Evolutionary conservation across 768 basidiomycete species (phyloP).

Genomic region (Tylopilus subfusipes): DNA sequence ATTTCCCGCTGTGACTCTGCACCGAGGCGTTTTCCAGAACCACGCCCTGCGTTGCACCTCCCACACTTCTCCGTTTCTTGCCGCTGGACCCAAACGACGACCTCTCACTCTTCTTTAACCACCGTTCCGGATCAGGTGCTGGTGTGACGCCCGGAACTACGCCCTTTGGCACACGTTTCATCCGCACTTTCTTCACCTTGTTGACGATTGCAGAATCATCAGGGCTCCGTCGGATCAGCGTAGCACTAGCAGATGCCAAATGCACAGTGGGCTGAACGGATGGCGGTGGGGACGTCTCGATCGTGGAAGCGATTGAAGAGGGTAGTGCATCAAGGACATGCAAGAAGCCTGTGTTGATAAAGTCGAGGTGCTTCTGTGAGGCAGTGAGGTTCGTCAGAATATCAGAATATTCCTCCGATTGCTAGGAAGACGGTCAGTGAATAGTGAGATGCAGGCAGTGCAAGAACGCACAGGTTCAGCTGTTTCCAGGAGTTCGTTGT

Average conservation of each 20-base stretch:
- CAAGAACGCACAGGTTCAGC: constrained; percentile 63
- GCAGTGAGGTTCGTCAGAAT: constrained; percentile 83
- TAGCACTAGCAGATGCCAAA: constrained; percentile 24
- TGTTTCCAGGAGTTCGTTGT: constrained; percentile 76
- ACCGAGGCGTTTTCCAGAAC: constrained; percentile 26
- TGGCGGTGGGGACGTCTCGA: constrained; percentile 66
- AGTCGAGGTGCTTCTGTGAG: constrained; percentile 78
- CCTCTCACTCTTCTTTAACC: constrained; percentile 84
- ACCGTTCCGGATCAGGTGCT: constrained; percentile 80
- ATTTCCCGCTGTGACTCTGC: constrained; percentile 32
- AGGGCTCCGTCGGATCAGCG: constrained; percentile 24
- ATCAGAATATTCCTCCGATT: constrained; percentile 85
- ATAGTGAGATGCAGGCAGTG: constrained; percentile 5
- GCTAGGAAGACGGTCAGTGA: constrained; percentile 38
- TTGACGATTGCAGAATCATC: constrained; percentile 35
- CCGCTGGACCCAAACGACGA: constrained; percentile 50
- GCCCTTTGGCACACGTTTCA: constrained; percentile 69
- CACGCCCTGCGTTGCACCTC: constrained; percentile 69
- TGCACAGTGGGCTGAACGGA: constrained; percentile 34
- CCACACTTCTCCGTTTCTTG: constrained; percentile 51
- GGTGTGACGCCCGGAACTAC: constrained; percentile 77
- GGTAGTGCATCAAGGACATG: constrained; percentile 62
- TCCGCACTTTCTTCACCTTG: constrained; percentile 52
- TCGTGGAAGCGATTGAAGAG: constrained; percentile 42
- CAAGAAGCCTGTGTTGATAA: constrained; percentile 68